Percentiles rank a stretch among this genome's conserved stretches.
Evolutionary conservation across 129 eudicot genomes (phyloP).

Genomic region (Rutidosis leptorrhynchoides): DNA sequence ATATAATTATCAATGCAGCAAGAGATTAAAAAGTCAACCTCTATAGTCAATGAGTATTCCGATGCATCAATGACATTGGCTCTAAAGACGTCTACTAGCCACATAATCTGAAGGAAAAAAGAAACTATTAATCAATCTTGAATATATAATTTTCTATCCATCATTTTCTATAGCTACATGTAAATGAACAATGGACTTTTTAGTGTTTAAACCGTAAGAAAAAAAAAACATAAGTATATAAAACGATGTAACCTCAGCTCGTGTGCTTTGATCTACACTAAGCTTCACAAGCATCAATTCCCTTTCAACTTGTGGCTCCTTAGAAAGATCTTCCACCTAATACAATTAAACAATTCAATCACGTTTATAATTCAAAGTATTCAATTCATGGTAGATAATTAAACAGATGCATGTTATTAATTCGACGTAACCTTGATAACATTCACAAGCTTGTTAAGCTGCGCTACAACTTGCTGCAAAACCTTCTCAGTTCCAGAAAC

Average conservation of each 20-base stretch:
- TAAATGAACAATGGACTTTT: not conserved
- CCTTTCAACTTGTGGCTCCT: constrained; percentile 90
- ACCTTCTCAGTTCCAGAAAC: constrained; percentile 84
- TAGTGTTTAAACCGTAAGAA: constrained; percentile 5
- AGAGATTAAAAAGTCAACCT: constrained; percentile 46
- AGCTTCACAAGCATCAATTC: constrained; percentile 94
- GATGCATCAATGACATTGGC: constrained; percentile 76
- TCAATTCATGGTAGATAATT: not conserved
- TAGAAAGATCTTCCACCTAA: constrained; percentile 92
- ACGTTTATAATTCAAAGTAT: not conserved
- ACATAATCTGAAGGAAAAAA: constrained; percentile 65
- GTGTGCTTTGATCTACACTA: constrained; percentile 48
- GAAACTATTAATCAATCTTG: constrained; percentile 12
- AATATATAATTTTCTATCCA: not conserved
- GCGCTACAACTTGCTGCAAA: constrained; percentile 82
- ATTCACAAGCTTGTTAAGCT: constrained; percentile 92
- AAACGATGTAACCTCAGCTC: constrained; percentile 65
- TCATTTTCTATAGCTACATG: not conserved
- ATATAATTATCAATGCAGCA: constrained; percentile 8
- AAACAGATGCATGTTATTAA: not conserved
- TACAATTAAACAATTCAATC: not conserved
- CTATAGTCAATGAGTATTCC: constrained; percentile 64
- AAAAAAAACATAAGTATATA: not conserved
- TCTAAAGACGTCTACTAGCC: constrained; percentile 83
- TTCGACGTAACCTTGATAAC: constrained; percentile 64